A percentile compares a stretch with the other conserved stretches of the same genome.
These are phyloP conservation scores for Pichia occidentalis DNA, from an alignment of 805 yeast species.

Conservation along the genomic window DNA sequence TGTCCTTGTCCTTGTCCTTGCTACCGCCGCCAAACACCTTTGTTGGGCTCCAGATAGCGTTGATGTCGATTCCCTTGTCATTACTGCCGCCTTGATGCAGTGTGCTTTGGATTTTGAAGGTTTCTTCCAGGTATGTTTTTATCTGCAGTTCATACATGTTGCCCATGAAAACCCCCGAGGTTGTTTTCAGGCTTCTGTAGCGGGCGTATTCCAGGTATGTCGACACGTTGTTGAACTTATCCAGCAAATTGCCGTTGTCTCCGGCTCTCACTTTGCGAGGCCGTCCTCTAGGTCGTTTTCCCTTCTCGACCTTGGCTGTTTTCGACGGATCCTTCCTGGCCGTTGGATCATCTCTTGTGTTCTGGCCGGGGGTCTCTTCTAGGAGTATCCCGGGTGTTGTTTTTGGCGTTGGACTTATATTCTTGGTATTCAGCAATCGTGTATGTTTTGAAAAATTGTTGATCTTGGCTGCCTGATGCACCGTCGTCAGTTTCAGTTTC, in stretches of 20 bases:
- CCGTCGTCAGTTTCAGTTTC: neutral
- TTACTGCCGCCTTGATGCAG: constrained; percentile 47
- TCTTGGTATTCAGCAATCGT: constrained; percentile 4
- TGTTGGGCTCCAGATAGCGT: constrained; percentile 43
- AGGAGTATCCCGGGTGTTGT: neutral
- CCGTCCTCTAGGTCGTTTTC: constrained; percentile 13
- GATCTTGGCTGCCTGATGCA: constrained; percentile 6
- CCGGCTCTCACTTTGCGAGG: constrained; percentile 2
- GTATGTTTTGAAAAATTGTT: constrained; percentile 5
- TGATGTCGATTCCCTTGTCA: constrained; percentile 51
- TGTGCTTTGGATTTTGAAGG: constrained; percentile 34
- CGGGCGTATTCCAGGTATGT: constrained; percentile 31
- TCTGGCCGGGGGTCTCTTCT: neutral
- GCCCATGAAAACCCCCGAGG: constrained; percentile 46
- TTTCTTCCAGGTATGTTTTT: constrained; percentile 32
- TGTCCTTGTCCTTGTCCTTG: no score
- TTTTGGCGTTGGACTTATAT: no score
- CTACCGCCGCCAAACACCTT: constrained; percentile 23
- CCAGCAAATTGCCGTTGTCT: constrained; percentile 2
- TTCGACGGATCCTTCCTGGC: neutral
- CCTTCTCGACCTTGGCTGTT: neutral
- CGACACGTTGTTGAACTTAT: constrained; percentile 17
- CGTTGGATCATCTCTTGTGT: neutral
- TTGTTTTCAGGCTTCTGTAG: constrained; percentile 35
- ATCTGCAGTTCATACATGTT: constrained; percentile 47